Base-by-base conservation (phyloP, 805 yeast genomes). In the Geotrichum ghanense region DNA sequence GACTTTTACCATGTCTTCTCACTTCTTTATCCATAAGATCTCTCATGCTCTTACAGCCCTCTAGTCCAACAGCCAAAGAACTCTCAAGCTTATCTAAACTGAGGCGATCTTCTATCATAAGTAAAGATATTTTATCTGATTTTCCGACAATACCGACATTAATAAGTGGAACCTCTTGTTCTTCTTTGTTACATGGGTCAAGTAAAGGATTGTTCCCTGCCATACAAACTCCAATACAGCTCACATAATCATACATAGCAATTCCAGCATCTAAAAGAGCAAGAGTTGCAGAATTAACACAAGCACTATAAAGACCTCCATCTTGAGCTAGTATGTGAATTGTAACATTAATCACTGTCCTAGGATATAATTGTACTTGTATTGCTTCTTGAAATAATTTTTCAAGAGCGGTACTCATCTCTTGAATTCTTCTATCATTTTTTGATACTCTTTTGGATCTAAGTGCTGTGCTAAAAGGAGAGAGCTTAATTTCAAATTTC, bases 231-330 rank as follows among this genome's bases (percentile, higher is more conserved):
- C 82, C 74, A 14, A 86, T 75, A 1, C 95, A 79, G 47, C 87
- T 76, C 14, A 90, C 82, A 60, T 86, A 89, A 61, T 92, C 97
- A 59, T 82, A 83, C 82, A 92, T 81, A 3, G 96, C 83, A 42
- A 92, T 81, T 44, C 97, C 97, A 1, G 97, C 97, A 65, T 92
- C 97, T 26, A 92, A 78, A 41, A 92, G 70, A 0, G 95, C 97
- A 55, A 92, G 67, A 1, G 96, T 86, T 40, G 85, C 76, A 7
- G 97, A 85, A 60, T 92, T 92, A 40, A 86, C 72, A 53, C 92
- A 77, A 1, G 83, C 72, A 0, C 95, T 76, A 52, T 90, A 63
- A 22, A 90, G 60, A 0, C 95, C 95, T 34, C 98, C 98, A 58
- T 92, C 98, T 57, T 87, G 86, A 12, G 87, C 79, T 45, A 92